Evolutionary conservation across 1,284 basidiomycete species (phyloP).

Genomic region (Thelephora terrestris): DNA sequence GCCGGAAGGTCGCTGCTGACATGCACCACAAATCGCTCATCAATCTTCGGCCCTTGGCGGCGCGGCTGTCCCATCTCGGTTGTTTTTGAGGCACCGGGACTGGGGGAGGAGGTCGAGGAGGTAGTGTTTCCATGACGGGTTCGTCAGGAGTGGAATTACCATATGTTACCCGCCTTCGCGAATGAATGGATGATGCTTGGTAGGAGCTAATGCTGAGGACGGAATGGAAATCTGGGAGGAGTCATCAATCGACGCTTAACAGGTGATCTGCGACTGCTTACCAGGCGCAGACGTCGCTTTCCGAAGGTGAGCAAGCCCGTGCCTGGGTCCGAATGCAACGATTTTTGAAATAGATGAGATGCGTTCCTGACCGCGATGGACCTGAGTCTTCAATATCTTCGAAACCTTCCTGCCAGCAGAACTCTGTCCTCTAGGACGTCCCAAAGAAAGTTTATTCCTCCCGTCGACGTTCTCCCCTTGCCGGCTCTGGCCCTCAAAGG

Average conservation of each 20-base stretch:
- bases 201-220: conserved; percentile 51
- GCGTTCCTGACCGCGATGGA: conserved; percentile 60
- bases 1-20: conserved; percentile 88
- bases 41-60: conserved; percentile 57
- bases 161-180: conserved; percentile 34
- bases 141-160: conserved; percentile 21
- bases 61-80: conserved; percentile 33
- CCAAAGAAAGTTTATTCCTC: conserved; percentile 5
- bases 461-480: conserved; percentile 3
- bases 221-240: conserved; percentile 49
- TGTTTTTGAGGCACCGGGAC: conserved; percentile 26
- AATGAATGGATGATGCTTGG: conserved; percentile 83
- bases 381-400: conserved; percentile 59
- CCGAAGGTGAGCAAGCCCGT: conserved; percentile 36
- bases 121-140: conserved; percentile 21
- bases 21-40: conserved; percentile 89
- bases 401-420: conserved; percentile 60
- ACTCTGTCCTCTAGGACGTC: conserved; percentile 13
- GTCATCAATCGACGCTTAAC: conserved; percentile 1
- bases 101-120: conserved; percentile 30
- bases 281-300: conserved; percentile 58
- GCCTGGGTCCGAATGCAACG: conserved; percentile 24
- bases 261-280: conserved; percentile 19
- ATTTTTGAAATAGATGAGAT: conserved; percentile 62
- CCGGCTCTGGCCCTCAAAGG: background rate